Base-by-base conservation (phyloP, 257 asterid genomes). In the Solanum pimpinellifolium region DNA sequence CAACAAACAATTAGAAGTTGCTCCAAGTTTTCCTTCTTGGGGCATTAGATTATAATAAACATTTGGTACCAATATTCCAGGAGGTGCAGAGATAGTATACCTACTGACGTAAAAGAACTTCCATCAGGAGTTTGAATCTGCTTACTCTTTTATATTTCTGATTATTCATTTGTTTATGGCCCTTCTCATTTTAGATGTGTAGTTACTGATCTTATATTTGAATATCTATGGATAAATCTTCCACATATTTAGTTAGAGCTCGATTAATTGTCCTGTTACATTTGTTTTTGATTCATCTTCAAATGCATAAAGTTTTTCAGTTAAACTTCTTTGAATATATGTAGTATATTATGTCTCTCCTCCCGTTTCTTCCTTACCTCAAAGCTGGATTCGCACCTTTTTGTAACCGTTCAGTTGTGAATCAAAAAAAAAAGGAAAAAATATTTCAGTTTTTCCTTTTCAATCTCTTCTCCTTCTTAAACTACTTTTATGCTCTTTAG, bases 401-500 rank as follows among this genome's bases (percentile, higher is more conserved):
- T 81, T 49, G 20, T 49, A 47, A 31, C 20, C 6, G 3, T 49
- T 31, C 9, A 65, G 85, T 49, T 81, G 20, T 31, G 29, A 49
- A 14, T 18, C 0, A 18, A 27, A 39, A 75, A 33, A 35, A 73
- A 42, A 70, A 1, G 4, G 42, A 1, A 70, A 65, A 21, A 10
- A 47, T 47, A 80, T 47, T 47, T 49, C 85, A 27, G 44, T 49
- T 47, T 47, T 80, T 29, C 85, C n/a, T 49, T 80, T 80, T 47
- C 46, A 80, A 47, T n/a, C 31, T 49, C 69, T 81, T 49, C 11
- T 9, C 44, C 85, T 42, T 76, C 37, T 81, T 81, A 81, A 81
- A 49, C 85, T 81, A 49, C 46, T 81, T 47, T n/a, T 81, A 11
- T n/a, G 56, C 69, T 87, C 86, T 85, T 86, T 89, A 97, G 98